phyloP scores from a whole-genome alignment of 345 rosid species.

The Moricandia arvensis region DNA sequence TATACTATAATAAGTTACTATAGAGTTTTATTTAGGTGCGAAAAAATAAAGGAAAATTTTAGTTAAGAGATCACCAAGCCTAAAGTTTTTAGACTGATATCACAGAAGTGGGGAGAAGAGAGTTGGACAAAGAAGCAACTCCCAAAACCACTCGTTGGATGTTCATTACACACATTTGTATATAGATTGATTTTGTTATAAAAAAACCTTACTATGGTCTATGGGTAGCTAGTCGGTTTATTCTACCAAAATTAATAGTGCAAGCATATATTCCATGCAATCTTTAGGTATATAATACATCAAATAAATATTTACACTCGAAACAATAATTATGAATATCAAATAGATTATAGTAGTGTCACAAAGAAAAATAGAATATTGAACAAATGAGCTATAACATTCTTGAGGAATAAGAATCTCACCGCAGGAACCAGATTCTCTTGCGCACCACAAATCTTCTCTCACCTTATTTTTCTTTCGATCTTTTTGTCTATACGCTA shows the following conservation, averaged over 20 bases:
- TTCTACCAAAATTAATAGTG: not conserved
- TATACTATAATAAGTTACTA: not conserved
- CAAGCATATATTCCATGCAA: not conserved
- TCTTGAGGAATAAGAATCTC: not conserved
- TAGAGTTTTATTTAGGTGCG: not conserved
- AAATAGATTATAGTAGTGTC: not conserved
- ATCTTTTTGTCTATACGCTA: not conserved
- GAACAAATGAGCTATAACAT: not conserved
- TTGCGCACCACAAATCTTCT: conserved; percentile 1
- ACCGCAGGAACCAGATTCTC: not conserved
- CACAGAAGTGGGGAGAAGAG: not conserved
- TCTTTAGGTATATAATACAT: not conserved
- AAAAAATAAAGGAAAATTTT: not conserved
- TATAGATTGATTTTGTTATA: not conserved
- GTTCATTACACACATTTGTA: not conserved
- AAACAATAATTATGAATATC: not conserved
- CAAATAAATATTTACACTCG: not conserved
- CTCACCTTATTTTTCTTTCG: not conserved
- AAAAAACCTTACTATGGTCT: not conserved
- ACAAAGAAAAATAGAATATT: not conserved
- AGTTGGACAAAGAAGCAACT: not conserved
- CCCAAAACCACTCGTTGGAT: not conserved
- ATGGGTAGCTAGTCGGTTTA: not conserved
- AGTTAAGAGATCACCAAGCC: not conserved
- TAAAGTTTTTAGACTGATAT: not conserved